Evolutionary conservation across 2,329 filamentous ascomycete species (phyloP).

Genomic region (Talaromyces sp.): DNA sequence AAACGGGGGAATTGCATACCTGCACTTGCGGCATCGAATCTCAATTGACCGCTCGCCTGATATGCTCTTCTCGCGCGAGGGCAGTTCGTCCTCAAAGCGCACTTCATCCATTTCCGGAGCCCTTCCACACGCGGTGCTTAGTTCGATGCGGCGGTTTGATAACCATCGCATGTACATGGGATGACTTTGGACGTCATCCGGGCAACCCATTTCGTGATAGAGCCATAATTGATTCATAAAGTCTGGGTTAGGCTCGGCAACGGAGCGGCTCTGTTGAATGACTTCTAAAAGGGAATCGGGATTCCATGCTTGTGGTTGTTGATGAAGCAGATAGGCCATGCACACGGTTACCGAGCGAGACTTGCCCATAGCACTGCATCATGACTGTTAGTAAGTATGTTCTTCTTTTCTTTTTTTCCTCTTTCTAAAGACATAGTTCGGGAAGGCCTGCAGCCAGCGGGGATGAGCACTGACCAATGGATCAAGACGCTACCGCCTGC

Average conservation of each 20-base stretch:
- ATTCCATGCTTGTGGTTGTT: conserved; percentile 50
- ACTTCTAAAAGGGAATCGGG: conserved; percentile 64
- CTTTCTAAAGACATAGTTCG: neutral
- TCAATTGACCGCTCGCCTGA: conserved; percentile 41
- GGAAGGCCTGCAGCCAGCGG: neutral
- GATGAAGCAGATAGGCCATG: conserved; percentile 75
- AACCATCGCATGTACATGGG: conserved; percentile 78
- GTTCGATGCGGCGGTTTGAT: conserved; percentile 61
- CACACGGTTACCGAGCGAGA: conserved; percentile 83
- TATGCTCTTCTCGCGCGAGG: conserved; percentile 17
- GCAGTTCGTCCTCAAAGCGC: conserved; percentile 62
- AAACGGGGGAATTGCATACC: conserved; percentile 46
- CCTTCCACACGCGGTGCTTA: conserved; percentile 67
- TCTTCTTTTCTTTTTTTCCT: neutral
- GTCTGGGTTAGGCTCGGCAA: conserved; percentile 84
- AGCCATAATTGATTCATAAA: conserved; percentile 87
- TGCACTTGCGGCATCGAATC: conserved; percentile 87
- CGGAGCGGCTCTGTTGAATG: conserved; percentile 65
- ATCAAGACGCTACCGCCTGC: conserved; percentile 59
- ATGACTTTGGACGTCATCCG: conserved; percentile 62
- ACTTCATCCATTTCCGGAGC: conserved; percentile 73
- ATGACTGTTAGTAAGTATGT: neutral
- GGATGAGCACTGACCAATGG: conserved; percentile 58
- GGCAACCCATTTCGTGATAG: conserved; percentile 83
- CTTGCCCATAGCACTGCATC: conserved; percentile 82